phyloP scores from a whole-genome alignment of 73 alveolate species.

The Paramecium pentaurelia region DNA sequence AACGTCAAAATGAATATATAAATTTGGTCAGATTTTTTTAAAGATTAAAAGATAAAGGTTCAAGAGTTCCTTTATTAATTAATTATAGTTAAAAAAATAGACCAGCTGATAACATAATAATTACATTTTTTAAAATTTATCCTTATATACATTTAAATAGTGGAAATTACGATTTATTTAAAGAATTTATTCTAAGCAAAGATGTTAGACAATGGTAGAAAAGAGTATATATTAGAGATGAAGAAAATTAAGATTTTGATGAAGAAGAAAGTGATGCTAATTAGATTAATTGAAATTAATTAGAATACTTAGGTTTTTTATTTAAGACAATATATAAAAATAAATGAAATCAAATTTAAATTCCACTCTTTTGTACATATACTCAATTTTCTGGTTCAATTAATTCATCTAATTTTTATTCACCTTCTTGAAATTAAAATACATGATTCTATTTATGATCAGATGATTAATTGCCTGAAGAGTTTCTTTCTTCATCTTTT shows the following conservation, averaged over 20 bases:
- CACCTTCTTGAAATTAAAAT: neutral
- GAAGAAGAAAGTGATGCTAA: constrained; percentile 41
- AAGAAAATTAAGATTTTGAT: neutral
- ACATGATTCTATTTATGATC: neutral
- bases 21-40: neutral
- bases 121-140: neutral
- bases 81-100: neutral
- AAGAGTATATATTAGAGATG: neutral
- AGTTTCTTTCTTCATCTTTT: neutral
- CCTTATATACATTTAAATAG: neutral
- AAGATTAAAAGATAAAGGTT: neutral
- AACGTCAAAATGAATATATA: neutral
- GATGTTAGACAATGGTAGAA: neutral
- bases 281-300: constrained; percentile 13
- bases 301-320: neutral
- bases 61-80: constrained; percentile 13
- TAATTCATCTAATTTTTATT: neutral
- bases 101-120: constrained; percentile 14
- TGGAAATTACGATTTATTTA: neutral
- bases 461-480: constrained; percentile 1
- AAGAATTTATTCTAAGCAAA: neutral
- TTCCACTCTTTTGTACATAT: neutral
- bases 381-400: neutral
- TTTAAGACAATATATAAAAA: neutral
- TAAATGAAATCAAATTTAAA: neutral